Evolutionary conservation across 2,329 filamentous ascomycete species (phyloP).

Genomic region (Metarhizium robertsii): DNA sequence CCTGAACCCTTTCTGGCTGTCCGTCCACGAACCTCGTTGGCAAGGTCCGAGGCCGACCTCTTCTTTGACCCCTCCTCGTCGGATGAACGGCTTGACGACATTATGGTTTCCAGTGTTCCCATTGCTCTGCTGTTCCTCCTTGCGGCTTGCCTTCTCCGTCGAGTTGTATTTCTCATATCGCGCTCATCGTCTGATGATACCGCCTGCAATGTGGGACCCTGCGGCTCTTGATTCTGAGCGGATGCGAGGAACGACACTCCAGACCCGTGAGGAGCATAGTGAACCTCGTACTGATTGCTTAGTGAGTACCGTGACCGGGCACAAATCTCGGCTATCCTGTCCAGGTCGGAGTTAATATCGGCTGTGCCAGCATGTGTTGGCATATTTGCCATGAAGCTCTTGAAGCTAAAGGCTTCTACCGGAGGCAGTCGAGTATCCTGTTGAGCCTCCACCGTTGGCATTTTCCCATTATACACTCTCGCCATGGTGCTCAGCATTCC

Average conservation of each 20-base stretch:
- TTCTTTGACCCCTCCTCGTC: conserved; percentile 53
- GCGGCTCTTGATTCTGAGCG: conserved; percentile 19
- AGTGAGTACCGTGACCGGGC: conserved; percentile 55
- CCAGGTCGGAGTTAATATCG: conserved; percentile 48
- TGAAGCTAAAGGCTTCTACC: conserved; percentile 55
- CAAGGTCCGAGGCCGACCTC: conserved; percentile 47
- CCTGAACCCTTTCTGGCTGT: conserved; percentile 28
- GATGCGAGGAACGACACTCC: conserved; percentile 36
- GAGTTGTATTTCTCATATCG: conserved; percentile 26
- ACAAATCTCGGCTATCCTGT: conserved; percentile 59
- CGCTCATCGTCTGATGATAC: conserved; percentile 49
- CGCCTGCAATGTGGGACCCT: conserved; percentile 47
- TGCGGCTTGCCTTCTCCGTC: conserved; percentile 26
- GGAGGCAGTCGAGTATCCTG: conserved; percentile 44
- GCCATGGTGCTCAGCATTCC: conserved; percentile 34
- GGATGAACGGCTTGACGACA: conserved; percentile 55
- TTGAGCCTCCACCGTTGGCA: conserved; percentile 13
- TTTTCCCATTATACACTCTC: conserved; percentile 31
- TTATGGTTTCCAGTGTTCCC: conserved; percentile 56
- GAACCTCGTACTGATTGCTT: conserved; percentile 59
- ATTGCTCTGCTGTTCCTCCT: conserved; percentile 45
- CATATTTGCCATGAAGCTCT: conserved; percentile 51
- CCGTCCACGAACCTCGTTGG: conserved; percentile 44
- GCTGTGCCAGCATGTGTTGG: conserved; percentile 31
- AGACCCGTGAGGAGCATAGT: conserved; percentile 52